Evolutionary conservation across 495 filamentous ascomycete species (phyloP).

Genomic region (Daldinia decipiens): DNA sequence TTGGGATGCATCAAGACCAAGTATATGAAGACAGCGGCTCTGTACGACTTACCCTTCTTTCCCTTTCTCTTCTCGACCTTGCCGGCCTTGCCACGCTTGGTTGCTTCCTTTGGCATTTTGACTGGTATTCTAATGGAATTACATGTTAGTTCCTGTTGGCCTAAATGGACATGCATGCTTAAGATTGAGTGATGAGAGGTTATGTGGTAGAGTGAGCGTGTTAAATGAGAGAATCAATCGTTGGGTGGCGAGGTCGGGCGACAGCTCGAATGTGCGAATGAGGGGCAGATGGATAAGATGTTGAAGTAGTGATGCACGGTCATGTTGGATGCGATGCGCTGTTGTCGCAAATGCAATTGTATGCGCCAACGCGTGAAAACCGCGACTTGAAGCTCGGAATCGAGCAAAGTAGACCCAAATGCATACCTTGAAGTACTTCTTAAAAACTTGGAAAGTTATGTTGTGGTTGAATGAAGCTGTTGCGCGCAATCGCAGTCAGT

Average conservation of each 20-base stretch:
- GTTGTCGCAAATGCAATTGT: conserved; percentile 54
- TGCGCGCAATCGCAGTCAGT: conserved; percentile 40
- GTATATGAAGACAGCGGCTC: neutral
- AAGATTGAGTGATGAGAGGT: neutral
- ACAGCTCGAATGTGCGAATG: conserved; percentile 29
- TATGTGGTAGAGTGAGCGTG: neutral
- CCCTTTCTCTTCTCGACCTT: conserved; percentile 57
- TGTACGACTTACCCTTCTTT: conserved; percentile 60
- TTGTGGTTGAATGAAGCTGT: conserved; percentile 46
- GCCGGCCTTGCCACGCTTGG: conserved; percentile 56
- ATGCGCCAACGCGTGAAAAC: conserved; percentile 46
- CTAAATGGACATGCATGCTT: conserved; percentile 3
- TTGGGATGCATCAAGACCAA: neutral
- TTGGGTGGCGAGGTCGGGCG: conserved; percentile 19
- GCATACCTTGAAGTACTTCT: conserved; percentile 49
- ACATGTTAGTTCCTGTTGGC: conserved; percentile 34
- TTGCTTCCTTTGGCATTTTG: conserved; percentile 61
- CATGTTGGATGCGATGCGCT: conserved; percentile 22
- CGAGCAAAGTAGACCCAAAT: conserved; percentile 19
- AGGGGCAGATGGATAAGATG: conserved; percentile 37
- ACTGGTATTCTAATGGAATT: conserved; percentile 30
- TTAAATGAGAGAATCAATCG: neutral
- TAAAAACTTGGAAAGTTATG: conserved; percentile 15
- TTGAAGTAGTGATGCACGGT: conserved; percentile 34
- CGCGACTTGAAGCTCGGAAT: conserved; percentile 50